phyloP scores from a whole-genome alignment of 768 basidiomycete genomes.

The Ramaria sp. region DNA sequence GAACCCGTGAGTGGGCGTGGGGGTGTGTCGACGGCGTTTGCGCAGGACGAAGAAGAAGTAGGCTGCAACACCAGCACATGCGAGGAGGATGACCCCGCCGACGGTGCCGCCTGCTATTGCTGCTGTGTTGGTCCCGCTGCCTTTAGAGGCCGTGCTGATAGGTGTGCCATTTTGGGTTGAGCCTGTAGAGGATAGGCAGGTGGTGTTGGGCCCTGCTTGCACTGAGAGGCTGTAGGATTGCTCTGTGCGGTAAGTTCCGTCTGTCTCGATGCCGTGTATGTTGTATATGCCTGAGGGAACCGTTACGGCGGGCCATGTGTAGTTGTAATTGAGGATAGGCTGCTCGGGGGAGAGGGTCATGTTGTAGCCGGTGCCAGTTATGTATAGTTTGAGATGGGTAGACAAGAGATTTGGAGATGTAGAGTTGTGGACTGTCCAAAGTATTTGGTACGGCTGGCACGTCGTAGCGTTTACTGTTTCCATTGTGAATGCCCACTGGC shows the following conservation, averaged over 20 bases:
- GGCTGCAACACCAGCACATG: slow-evolving; percentile 22
- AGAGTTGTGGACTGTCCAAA: neutral
- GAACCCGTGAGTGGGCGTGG: slow-evolving; percentile 22
- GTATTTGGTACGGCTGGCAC: neutral
- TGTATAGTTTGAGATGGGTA: neutral
- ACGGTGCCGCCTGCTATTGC: slow-evolving; percentile 43
- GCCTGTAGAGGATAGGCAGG: slow-evolving; percentile 21
- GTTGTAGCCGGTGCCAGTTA: neutral
- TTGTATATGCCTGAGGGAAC: slow-evolving; percentile 1
- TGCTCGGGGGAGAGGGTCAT: neutral
- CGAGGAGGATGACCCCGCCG: slow-evolving; percentile 26
- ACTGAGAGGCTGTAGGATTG: slow-evolving; percentile 26
- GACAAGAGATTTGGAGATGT: neutral
- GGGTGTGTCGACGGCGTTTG: slow-evolving; percentile 13
- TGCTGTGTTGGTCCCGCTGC: slow-evolving; percentile 23
- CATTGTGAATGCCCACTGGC: neutral
- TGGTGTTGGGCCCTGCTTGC: slow-evolving; percentile 24
- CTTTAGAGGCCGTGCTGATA: slow-evolving; percentile 15
- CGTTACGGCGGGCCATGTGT: slow-evolving; percentile 33
- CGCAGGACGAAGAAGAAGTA: slow-evolving; percentile 18
- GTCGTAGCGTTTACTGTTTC: neutral
- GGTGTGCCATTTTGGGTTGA: slow-evolving; percentile 18
- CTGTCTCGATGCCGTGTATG: neutral
- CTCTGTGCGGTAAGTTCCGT: slow-evolving; percentile 21
- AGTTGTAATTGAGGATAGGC: neutral